These are phyloP conservation scores for Dothistroma septosporum DNA, from an alignment of 2,329 filamentous ascomycete species.

Conservation along the genomic window DNA sequence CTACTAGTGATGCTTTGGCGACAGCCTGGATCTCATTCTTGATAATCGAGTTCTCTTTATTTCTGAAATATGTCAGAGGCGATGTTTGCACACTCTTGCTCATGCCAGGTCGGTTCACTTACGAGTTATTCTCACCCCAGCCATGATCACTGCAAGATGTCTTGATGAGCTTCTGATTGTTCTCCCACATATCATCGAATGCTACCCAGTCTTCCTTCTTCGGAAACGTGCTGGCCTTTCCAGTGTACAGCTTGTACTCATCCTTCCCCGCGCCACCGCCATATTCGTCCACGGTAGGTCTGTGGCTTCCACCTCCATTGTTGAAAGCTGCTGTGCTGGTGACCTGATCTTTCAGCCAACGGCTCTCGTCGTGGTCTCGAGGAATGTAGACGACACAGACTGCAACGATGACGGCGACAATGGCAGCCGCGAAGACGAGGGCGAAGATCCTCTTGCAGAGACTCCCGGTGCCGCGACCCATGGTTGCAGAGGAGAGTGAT, in stretches of 20 bases:
- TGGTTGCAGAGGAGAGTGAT: background rate
- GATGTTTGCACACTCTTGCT: background rate
- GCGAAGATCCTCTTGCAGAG: slow-evolving; percentile 7
- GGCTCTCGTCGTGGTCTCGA: background rate
- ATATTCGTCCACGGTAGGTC: slow-evolving; percentile 8
- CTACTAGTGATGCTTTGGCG: slow-evolving; percentile 35
- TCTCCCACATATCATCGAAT: slow-evolving; percentile 32
- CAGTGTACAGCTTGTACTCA: slow-evolving; percentile 13
- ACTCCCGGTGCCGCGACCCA: slow-evolving; percentile 6
- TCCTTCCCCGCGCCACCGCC: slow-evolving; percentile 10
- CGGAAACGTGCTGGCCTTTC: slow-evolving; percentile 9
- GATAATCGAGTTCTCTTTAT: slow-evolving; percentile 38
- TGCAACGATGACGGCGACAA: slow-evolving; percentile 9
- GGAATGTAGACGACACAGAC: slow-evolving; percentile 12
- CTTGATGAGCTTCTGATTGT: slow-evolving; percentile 11
- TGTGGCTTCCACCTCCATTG: slow-evolving; percentile 8
- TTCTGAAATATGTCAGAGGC: slow-evolving; percentile 20
- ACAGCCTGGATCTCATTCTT: slow-evolving; percentile 36
- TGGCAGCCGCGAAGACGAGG: slow-evolving; percentile 2
- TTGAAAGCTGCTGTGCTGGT: slow-evolving; percentile 12
- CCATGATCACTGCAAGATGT: slow-evolving; percentile 8
- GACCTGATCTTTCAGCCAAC: slow-evolving; percentile 4
- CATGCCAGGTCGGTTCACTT: background rate
- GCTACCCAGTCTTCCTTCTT: slow-evolving; percentile 10
- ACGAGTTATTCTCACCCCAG: slow-evolving; percentile 12